Evolutionary conservation across 345 rosid genomes (phyloP).

Genomic region (Arabidopsis suecica): DNA sequence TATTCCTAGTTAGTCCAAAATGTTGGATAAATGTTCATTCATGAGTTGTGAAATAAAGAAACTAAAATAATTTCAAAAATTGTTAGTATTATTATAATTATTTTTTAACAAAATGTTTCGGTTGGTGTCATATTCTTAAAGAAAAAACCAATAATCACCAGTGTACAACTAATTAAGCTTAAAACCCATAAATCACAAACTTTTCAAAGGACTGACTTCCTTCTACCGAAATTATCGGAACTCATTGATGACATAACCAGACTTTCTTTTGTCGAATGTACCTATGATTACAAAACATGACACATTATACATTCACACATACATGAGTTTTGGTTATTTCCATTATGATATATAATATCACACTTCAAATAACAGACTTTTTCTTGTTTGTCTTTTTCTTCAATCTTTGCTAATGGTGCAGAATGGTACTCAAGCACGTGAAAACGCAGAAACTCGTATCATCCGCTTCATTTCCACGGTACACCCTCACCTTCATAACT

Average conservation of each 20-base stretch:
- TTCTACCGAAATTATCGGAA: conserved; percentile 32
- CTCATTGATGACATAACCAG: conserved; percentile 14
- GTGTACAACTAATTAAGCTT: not conserved
- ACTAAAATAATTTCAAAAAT: too few relatives aligned
- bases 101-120: too few relatives aligned
- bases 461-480: conserved; percentile 19
- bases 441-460: conserved; percentile 27
- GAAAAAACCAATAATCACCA: not conserved
- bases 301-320: conserved; percentile 15
- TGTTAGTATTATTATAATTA: too few relatives aligned
- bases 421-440: conserved; percentile 40
- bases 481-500: conserved; percentile 12
- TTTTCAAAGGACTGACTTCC: not conserved
- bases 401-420: conserved; percentile 27
- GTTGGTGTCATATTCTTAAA: too few relatives aligned
- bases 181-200: not conserved
- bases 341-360: not conserved
- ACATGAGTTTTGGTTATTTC: not conserved
- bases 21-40: too few relatives aligned
- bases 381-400: conserved; percentile 4
- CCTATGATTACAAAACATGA: conserved; percentile 1
- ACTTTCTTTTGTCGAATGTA: conserved; percentile 14
- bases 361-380: not conserved
- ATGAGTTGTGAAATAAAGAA: too few relatives aligned
- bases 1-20: not conserved